phyloP scores from a whole-genome alignment of 2,329 filamentous ascomycete species.

The Fusarium temperatum region DNA sequence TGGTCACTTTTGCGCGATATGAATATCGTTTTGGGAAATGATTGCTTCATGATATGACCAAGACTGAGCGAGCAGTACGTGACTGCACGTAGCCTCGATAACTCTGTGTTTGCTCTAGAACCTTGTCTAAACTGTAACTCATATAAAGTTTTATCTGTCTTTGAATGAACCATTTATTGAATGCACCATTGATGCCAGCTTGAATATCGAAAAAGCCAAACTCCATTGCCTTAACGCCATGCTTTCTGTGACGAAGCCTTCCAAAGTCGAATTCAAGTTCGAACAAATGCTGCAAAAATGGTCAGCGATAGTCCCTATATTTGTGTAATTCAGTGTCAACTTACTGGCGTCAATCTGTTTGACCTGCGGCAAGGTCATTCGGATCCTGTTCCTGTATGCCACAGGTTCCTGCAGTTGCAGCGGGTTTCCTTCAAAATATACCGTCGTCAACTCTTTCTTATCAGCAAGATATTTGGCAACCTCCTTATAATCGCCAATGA shows the following conservation, averaged over 20 bases:
- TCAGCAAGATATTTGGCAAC: constrained; percentile 80
- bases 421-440: constrained; percentile 97
- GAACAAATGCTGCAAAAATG: constrained; percentile 45
- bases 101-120: background rate
- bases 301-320: background rate
- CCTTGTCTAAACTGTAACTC: background rate
- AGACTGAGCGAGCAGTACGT: background rate
- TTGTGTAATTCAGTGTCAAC: constrained; percentile 51
- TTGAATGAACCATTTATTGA: constrained; percentile 7
- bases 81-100: background rate
- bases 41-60: background rate
- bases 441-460: constrained; percentile 83
- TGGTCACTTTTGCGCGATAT: background rate
- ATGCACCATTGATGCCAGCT: constrained; percentile 16
- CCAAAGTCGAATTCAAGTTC: constrained; percentile 29
- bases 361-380: constrained; percentile 85
- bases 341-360: constrained; percentile 97
- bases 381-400: constrained; percentile 92
- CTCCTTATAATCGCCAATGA: constrained; percentile 81
- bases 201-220: constrained; percentile 22
- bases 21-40: background rate
- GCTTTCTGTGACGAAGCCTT: constrained; percentile 30
- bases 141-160: constrained; percentile 2
- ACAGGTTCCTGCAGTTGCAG: constrained; percentile 82
- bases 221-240: constrained; percentile 35